Percentiles rank a stretch among this genome's conserved stretches.
These are phyloP conservation scores for Cutaneotrichosporon cyanovorans DNA, from an alignment of 1,284 basidiomycete species.

Conservation along the genomic window DNA sequence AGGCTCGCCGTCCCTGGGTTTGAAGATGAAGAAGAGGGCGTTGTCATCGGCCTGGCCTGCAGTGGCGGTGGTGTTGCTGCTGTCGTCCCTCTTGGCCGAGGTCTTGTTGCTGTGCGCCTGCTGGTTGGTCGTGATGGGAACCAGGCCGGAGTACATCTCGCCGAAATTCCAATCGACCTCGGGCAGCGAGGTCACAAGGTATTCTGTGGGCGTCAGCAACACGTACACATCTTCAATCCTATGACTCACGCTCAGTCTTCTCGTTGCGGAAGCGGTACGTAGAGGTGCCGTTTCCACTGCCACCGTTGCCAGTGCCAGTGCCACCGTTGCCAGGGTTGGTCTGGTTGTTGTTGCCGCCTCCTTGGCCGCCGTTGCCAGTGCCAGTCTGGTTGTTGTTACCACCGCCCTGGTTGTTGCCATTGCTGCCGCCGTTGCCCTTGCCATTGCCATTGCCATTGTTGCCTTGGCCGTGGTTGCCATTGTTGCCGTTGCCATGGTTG, in stretches of 20 bases:
- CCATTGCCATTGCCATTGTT: not conserved
- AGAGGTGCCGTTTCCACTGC: too few species aligned
- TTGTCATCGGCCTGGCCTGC: not conserved
- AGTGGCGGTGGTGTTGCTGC: not conserved
- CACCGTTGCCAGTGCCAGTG: too few species aligned
- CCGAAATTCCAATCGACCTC: slow-evolving; percentile 20
- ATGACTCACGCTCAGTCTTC: too few species aligned
- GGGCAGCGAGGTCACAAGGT: slow-evolving; percentile 17
- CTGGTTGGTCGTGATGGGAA: slow-evolving; percentile 16
- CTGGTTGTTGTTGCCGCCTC: too few species aligned
- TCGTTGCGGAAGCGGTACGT: too few species aligned
- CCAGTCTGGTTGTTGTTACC: too few species aligned
- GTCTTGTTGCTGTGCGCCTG: not conserved
- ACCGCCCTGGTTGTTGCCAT: not conserved
- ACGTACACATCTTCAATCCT: too few species aligned
- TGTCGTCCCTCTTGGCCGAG: not conserved
- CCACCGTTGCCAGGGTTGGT: too few species aligned
- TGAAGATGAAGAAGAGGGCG: slow-evolving; percentile 22
- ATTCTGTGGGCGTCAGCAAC: slow-evolving; percentile 9
- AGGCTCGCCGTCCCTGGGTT: slow-evolving; percentile 17
- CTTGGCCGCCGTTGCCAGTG: too few species aligned
- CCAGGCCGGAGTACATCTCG: slow-evolving; percentile 23
- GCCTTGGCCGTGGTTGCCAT: not conserved
- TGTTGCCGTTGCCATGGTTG: not conserved
- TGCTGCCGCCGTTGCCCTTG: not conserved